Percentiles rank a stretch among this genome's conserved stretches.
These are phyloP conservation scores for Ophiostoma himal-ulmi DNA, from an alignment of 2,329 filamentous ascomycete genomes.

Conservation along the genomic window DNA sequence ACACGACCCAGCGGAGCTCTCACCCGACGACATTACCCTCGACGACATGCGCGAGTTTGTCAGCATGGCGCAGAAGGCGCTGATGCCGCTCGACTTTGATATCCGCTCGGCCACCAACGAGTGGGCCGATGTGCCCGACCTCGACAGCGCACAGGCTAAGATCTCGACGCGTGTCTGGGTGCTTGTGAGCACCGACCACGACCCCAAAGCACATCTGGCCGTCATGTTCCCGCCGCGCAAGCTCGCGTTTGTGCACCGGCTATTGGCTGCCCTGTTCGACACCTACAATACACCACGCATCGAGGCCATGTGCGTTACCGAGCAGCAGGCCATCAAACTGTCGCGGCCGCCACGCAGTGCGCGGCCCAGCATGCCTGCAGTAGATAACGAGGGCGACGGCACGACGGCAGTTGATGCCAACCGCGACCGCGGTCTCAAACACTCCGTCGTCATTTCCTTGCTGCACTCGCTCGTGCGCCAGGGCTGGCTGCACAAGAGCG, in stretches of 20 bases:
- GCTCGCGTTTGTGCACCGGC: slow-evolving; percentile 78
- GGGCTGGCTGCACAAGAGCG: slow-evolving; percentile 77
- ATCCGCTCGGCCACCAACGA: slow-evolving; percentile 73
- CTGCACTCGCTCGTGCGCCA: slow-evolving; percentile 66
- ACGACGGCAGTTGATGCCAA: slow-evolving; percentile 30
- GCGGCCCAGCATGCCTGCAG: slow-evolving; percentile 15
- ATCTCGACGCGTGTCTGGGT: slow-evolving; percentile 57
- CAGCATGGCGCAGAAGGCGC: slow-evolving; percentile 60
- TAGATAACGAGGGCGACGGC: slow-evolving; percentile 19
- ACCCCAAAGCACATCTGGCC: slow-evolving; percentile 78
- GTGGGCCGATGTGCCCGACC: slow-evolving; percentile 16
- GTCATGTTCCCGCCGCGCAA: slow-evolving; percentile 77
- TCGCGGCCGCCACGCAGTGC: slow-evolving; percentile 44
- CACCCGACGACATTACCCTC: slow-evolving; percentile 58
- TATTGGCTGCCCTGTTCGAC: slow-evolving; percentile 90
- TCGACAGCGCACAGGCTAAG: slow-evolving; percentile 23
- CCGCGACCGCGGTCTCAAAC: slow-evolving; percentile 57
- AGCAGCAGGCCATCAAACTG: slow-evolving; percentile 71
- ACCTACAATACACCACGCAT: slow-evolving; percentile 72
- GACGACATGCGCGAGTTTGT: slow-evolving; percentile 65
- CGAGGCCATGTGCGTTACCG: slow-evolving; percentile 76
- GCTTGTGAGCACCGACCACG: slow-evolving; percentile 81
- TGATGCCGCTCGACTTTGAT: slow-evolving; percentile 80
- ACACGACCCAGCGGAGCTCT: slow-evolving; percentile 34
- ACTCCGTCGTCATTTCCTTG: slow-evolving; percentile 69